A percentile compares a stretch with the other conserved stretches of the same genome.
These are phyloP conservation scores for Globisporangium yorkense DNA, from an alignment of 352 stramenopile genomes.

Conservation along the genomic window DNA sequence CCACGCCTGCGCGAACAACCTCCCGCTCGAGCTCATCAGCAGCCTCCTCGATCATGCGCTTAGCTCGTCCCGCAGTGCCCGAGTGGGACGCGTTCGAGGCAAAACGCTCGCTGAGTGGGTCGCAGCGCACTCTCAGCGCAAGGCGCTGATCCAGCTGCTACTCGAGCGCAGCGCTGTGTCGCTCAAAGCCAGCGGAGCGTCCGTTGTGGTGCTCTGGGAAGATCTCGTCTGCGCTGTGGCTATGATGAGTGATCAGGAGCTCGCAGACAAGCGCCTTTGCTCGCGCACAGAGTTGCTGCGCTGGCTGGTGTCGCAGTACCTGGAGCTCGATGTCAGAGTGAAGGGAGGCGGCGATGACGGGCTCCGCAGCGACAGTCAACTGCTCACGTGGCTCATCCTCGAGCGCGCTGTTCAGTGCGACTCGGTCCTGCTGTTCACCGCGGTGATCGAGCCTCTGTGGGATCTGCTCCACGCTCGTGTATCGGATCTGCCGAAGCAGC, in stretches of 20 bases:
- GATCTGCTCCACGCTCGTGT: neutral
- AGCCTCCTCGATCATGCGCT: neutral
- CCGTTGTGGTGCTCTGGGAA: neutral
- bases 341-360: neutral
- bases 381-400: constrained; percentile 3
- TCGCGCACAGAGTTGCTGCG: neutral
- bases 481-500: neutral
- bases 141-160: constrained; percentile 18
- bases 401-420: constrained; percentile 7
- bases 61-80: neutral
- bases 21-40: constrained; percentile 14
- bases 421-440: constrained; percentile 2
- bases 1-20: constrained; percentile 23
- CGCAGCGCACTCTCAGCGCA: constrained; percentile 9
- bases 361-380: too few relatives aligned
- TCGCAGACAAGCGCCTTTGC: neutral
- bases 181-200: neutral
- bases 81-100: constrained; percentile 17
- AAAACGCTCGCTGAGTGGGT: constrained; percentile 30
- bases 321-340: neutral
- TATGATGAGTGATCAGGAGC: neutral
- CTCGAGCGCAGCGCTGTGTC: neutral
- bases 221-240: neutral
- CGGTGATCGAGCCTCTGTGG: constrained; percentile 6
- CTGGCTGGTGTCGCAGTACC: constrained; percentile 1